Evolutionary conservation across 2,329 filamentous ascomycete species (phyloP).

Genomic region (Fusarium staphyleae): DNA sequence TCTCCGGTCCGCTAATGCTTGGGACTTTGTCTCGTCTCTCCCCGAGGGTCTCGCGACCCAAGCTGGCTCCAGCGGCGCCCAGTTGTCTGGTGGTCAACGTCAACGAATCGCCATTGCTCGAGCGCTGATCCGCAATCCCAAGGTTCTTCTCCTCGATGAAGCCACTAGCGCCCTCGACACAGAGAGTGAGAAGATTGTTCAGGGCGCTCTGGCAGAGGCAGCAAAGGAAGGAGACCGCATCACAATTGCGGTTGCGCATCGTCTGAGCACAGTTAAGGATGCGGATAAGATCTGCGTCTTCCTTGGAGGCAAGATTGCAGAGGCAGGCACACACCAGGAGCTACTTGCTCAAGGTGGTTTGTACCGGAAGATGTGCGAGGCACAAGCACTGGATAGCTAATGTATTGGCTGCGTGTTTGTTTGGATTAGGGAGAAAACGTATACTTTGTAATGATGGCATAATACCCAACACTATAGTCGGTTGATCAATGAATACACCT

Average conservation of each 20-base stretch:
- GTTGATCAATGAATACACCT: not conserved
- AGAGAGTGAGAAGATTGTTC: conserved; percentile 57
- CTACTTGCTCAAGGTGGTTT: conserved; percentile 55
- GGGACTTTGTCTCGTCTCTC: conserved; percentile 52
- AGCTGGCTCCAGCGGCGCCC: conserved; percentile 69
- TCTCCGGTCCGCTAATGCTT: conserved; percentile 58
- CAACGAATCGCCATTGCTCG: conserved; percentile 74
- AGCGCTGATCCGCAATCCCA: conserved; percentile 55
- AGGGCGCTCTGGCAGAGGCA: conserved; percentile 77
- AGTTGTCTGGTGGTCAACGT: conserved; percentile 72
- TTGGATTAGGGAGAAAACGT: not conserved
- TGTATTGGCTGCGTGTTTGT: not conserved
- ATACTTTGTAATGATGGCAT: conserved; percentile 23
- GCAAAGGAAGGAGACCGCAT: conserved; percentile 70
- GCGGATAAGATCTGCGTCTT: conserved; percentile 69
- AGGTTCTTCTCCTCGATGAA: conserved; percentile 38
- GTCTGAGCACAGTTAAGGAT: conserved; percentile 87
- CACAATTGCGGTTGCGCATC: conserved; percentile 75
- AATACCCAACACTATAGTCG: conserved; percentile 11
- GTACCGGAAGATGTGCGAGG: conserved; percentile 60
- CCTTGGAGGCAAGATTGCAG: conserved; percentile 61
- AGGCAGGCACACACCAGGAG: conserved; percentile 64
- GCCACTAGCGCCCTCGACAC: conserved; percentile 42
- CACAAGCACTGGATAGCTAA: conserved; percentile 46
- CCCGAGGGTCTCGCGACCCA: conserved; percentile 62